Evolutionary conservation across 2,329 filamentous ascomycete genomes (phyloP).

Genomic region (Diaporthe eres): DNA sequence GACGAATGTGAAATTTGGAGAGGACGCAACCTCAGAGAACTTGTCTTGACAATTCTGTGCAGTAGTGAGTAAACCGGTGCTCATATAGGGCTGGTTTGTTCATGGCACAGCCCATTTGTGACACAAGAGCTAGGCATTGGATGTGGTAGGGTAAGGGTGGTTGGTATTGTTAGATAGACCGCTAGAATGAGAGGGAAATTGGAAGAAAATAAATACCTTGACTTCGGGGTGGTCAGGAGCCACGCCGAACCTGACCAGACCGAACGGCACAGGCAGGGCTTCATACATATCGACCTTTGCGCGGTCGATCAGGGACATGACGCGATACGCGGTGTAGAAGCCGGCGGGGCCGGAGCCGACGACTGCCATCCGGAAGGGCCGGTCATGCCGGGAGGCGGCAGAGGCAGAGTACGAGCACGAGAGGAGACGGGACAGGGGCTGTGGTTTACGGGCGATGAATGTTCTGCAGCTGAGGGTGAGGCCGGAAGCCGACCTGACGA

Average conservation of each 20-base stretch:
- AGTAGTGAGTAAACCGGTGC: slow-evolving; percentile 22
- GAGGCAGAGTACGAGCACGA: slow-evolving; percentile 37
- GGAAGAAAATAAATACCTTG: slow-evolving; percentile 74
- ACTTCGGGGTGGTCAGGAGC: slow-evolving; percentile 99
- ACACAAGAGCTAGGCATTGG: too few relatives aligned
- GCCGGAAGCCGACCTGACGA: slow-evolving; percentile 24
- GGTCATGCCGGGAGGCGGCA: slow-evolving; percentile 49
- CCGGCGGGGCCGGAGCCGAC: slow-evolving; percentile 95
- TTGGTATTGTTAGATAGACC: too few relatives aligned
- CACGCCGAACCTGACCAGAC: slow-evolving; percentile 92
- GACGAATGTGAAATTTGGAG: slow-evolving; percentile 87
- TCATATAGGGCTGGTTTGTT: neutral
- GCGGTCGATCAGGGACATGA: slow-evolving; percentile 81
- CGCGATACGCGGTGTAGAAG: slow-evolving; percentile 92
- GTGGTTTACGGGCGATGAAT: neutral
- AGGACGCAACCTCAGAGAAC: slow-evolving; percentile 88
- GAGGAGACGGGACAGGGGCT: slow-evolving; percentile 3
- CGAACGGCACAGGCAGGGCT: slow-evolving; percentile 90
- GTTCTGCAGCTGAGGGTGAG: slow-evolving; percentile 16
- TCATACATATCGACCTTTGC: slow-evolving; percentile 96
- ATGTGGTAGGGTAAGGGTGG: neutral
- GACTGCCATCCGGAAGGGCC: slow-evolving; percentile 84
- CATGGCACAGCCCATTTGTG: neutral
- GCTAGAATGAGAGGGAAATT: neutral
- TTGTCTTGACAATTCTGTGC: slow-evolving; percentile 92